Evolutionary conservation across 331 rosid species (phyloP).

Genomic region (Prunus yedoensis): DNA sequence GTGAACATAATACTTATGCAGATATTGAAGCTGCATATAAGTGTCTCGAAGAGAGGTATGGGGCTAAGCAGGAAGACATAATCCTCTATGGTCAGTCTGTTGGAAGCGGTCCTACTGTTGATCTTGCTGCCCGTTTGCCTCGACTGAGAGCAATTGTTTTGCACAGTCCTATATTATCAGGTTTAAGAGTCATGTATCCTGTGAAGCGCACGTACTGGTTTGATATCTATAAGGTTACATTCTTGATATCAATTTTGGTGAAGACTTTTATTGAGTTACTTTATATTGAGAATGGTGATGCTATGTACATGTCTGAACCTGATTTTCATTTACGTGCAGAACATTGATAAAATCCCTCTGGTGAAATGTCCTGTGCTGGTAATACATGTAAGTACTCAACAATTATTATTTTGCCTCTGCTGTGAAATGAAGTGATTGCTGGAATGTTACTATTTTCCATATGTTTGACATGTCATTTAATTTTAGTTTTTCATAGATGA

Average conservation of each 20-base stretch:
- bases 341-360: conserved; percentile 83
- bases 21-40: conserved; percentile 95
- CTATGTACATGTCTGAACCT: conserved; percentile 23
- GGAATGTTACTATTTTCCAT: not conserved
- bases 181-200: conserved; percentile 95
- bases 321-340: conserved; percentile 57
- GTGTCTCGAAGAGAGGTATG: conserved; percentile 85
- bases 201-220: conserved; percentile 95
- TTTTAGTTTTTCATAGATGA: not conserved
- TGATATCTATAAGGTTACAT: conserved; percentile 88
- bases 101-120: conserved; percentile 93
- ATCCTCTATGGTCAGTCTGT: conserved; percentile 97
- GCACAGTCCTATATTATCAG: conserved; percentile 93
- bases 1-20: conserved; percentile 91
- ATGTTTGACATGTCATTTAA: not conserved
- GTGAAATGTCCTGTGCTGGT: conserved; percentile 92
- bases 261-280: not conserved
- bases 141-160: conserved; percentile 82
- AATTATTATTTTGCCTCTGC: not conserved
- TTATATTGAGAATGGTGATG: not conserved
- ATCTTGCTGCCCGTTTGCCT: conserved; percentile 76
- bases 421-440: not conserved
- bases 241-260: conserved; percentile 19
- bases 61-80: conserved; percentile 78
- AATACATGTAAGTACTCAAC: conserved; percentile 70